Base-by-base conservation (phyloP, 495 filamentous ascomycete species). In the Parathielavia appendiculata region DNA sequence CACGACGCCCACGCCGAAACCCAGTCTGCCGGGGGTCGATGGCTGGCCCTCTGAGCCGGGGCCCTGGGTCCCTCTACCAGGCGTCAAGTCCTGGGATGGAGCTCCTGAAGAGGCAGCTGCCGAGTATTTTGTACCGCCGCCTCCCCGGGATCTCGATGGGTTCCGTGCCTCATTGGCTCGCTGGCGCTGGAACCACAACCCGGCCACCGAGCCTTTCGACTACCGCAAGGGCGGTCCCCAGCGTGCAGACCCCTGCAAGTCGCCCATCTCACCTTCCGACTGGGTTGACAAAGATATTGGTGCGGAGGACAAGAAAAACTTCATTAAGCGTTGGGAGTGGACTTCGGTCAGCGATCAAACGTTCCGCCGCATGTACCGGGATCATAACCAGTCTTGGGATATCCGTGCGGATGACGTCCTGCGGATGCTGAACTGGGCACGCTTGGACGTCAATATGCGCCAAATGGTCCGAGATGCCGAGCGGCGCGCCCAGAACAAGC, bases 181-280 rank as follows among this genome's bases (percentile, higher is more conserved):
- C 23, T 58, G 52, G 38, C 22, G 45, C 5, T 54, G 32, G 45
- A 12, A 53, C 5, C 4, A 20, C 22, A 44, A 43, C 20, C 20
- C 13, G 3, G 39, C 22, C 14, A 57, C 17, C 1, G 8, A 36
- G 23, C 32, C 39, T 13, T 59, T 56, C 23, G 56, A 67, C 26
- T 59, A 56, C 23, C 38, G 54, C 0, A 12, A 66, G 9, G 65
- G 65, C 0, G 65, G 65, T 0, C 65, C 65, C 7, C 65, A 67
- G 16, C 34, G 45, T 1, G 16, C 38, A 19, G 40, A 67, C 9
- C 63, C 62, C 9, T 60, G 39, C 44, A 32, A 22, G 14, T 2
- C 14, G 4, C 32, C 22, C 1, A 13, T 55, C 4, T 8, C 4
- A 13, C 16, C 38, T 16, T 32, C 41, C 4, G 38, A 51, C 26